Base-by-base conservation (phyloP, 495 filamentous ascomycete species). In the Tricharina praecox region DNA sequence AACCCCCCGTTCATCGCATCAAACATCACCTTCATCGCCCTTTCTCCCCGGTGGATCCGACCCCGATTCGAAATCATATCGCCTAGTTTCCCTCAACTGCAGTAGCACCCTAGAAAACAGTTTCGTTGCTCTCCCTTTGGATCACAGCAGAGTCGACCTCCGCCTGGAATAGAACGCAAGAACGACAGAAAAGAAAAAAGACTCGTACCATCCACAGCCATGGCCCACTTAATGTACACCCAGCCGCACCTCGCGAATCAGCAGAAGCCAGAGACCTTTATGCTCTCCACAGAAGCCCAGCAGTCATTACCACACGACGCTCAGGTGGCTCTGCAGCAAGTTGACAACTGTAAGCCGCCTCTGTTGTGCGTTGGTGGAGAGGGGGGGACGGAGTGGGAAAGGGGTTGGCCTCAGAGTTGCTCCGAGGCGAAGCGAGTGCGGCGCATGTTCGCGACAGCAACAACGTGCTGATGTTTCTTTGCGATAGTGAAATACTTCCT, bases 261-360 rank as follows among this genome's bases (percentile, higher is more conserved):
- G 38, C 87, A 94, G 65, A 93, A 93, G 63, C 90, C 90, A 39
- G 90, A 96, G 70, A 97, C 90, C 4, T 97, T 97, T 59, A 88
- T 96, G 82, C 74, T 97, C 53, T 93, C 85, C 54, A 83, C 78
- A 53, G 88, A 95, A 67, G 87, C 92, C 34, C 88, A 95, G 66
- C 85, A 94, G 66, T 85, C 81, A 53, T 75, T 97, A 42, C 90
- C 90, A 24, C 85, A 93, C 56, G 90, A 96, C 69, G 82, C 86
- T 62, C 85, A 95, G 70, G 85, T 96, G 63, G 90, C 90, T 52
- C 72, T 97, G 53, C 87, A 96, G 59, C 90, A 97, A 67, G 90
- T 97, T 54, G 90, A 97, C 64, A 96, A 96, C 63, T 68, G 90
- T 97, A 72, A 72, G 90, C 76, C 5, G 15, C n/a, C 9, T 23